Conservation (phyloP, 73 alveolate genomes). For the Diophrys sp. region DNA sequence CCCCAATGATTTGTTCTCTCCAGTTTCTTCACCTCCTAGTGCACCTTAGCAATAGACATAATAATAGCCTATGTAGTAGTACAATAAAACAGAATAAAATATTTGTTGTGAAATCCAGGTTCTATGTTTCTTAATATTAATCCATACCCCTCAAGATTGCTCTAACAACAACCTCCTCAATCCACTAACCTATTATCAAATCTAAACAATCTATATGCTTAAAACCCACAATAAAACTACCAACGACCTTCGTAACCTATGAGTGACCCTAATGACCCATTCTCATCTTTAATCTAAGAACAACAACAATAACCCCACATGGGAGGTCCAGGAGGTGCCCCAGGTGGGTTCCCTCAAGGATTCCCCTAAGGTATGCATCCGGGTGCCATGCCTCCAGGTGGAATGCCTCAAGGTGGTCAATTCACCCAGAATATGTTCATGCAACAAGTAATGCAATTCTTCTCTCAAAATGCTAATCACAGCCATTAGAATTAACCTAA, state of each 20-base stretch:
- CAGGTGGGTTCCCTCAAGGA: conserved; percentile 1
- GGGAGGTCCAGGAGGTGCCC: conserved; percentile 5
- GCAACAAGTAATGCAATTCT: not conserved
- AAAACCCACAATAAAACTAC: not conserved
- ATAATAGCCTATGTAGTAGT: no score
- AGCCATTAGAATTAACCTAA: not conserved
- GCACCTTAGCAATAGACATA: no score
- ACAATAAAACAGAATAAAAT: no score
- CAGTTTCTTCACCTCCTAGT: no score
- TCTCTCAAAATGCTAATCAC: not conserved
- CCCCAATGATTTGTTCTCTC: no score
- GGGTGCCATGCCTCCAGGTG: no score
- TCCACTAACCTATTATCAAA: no score
- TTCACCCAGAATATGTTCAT: not conserved
- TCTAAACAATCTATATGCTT: not conserved
- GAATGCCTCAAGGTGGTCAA: no score
- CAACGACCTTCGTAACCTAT: not conserved
- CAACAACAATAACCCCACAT: not conserved
- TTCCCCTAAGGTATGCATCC: not conserved
- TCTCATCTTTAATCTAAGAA: not conserved
- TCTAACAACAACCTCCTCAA: no score
- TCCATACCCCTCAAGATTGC: no score
- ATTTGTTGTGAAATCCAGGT: no score
- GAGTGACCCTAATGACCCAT: not conserved
- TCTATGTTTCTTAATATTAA: no score